Base-by-base conservation (phyloP, 306 rosid species). In the Luffa aegyptiaca region DNA sequence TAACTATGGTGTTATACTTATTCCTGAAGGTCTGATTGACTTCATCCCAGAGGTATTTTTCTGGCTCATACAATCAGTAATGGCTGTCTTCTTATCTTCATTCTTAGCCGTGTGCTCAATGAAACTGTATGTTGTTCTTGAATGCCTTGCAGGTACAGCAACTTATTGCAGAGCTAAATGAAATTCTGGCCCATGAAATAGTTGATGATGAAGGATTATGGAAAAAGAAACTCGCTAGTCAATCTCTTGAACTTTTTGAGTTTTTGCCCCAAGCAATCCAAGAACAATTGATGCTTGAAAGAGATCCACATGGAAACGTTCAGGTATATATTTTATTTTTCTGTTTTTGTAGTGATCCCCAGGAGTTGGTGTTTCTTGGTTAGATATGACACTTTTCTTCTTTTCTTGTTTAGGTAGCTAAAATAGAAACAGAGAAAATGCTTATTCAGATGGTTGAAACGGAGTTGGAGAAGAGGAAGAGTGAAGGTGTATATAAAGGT, bases 231-330 rank as follows among this genome's bases (percentile, higher is more conserved):
- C 98, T 96, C 59, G 81, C 89, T 35, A 84, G 87, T 62, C 98
- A 91, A 82, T 96, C 98, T 71, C 84, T 91, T 68, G 71, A 88
- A 78, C 99, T 96, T 81, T 96, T 96, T 84, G 99, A 93, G 1
- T 84, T 96, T 71, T 85, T 96, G 84, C 99, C 99, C 83, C 86
- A 77, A 93, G 97, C 97, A 81, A 96, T 96, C 84, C 98, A 96
- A 86, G 99, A 96, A 87, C 99, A 96, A 72, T 80, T 96, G 90
- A 85, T 96, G 98, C 99, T 96, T 81, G 99, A 96, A 85, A 91
- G 99, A 87, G 99, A 96, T 87, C 99, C 99, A n/a, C 99, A 96
- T 83, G 99, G 99, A 88, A 96, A 96, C 86, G 99, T 96, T 66
- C 99, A 96, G 98, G 99, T 91, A 75, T 65, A 41, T 84, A 42